Conservation (phyloP, 2,329 filamentous ascomycete genomes). For the Phialophora tarda region DNA sequence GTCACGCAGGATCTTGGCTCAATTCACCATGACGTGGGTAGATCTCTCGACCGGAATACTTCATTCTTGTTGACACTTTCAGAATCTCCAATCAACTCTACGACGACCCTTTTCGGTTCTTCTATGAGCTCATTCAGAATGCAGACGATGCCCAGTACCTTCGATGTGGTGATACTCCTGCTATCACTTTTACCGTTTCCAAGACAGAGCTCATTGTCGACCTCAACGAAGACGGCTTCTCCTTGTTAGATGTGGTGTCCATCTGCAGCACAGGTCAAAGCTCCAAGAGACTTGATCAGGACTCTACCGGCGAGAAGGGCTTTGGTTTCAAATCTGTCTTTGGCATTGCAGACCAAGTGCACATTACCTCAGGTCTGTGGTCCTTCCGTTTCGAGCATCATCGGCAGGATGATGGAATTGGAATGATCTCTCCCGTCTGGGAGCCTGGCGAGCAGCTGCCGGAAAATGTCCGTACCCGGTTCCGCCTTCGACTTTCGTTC, state of each 20-base stretch:
- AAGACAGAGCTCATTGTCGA: slow-evolving; percentile 24
- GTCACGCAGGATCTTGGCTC: slow-evolving; percentile 16
- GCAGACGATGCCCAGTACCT: slow-evolving; percentile 46
- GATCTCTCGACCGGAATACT: neutral
- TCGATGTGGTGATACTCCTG: slow-evolving; percentile 9
- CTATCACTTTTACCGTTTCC: slow-evolving; percentile 14
- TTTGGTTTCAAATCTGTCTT: slow-evolving; percentile 49
- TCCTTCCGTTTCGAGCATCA: slow-evolving; percentile 38
- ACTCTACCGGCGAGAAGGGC: slow-evolving; percentile 45
- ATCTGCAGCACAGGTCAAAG: slow-evolving; percentile 49
- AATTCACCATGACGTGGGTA: slow-evolving; percentile 29
- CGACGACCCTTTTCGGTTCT: slow-evolving; percentile 35
- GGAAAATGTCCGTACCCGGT: slow-evolving; percentile 21
- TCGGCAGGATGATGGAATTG: slow-evolving; percentile 27
- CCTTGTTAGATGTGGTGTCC: slow-evolving; percentile 44
- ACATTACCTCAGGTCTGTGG: slow-evolving; percentile 31
- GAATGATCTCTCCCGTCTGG: slow-evolving; percentile 31
- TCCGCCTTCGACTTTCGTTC: slow-evolving; percentile 22
- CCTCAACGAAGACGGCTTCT: slow-evolving; percentile 53
- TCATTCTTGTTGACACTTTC: slow-evolving; percentile 7
- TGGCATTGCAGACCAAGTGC: slow-evolving; percentile 40
- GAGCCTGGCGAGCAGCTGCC: slow-evolving; percentile 16
- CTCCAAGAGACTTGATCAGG: slow-evolving; percentile 43
- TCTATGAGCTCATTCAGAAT: slow-evolving; percentile 51
- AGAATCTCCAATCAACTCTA: slow-evolving; percentile 31